A percentile compares a stretch with the other conserved stretches of the same genome.
These are phyloP conservation scores for Phlegmacium glaucopus DNA, from an alignment of 768 basidiomycete species.

Conservation along the genomic window DNA sequence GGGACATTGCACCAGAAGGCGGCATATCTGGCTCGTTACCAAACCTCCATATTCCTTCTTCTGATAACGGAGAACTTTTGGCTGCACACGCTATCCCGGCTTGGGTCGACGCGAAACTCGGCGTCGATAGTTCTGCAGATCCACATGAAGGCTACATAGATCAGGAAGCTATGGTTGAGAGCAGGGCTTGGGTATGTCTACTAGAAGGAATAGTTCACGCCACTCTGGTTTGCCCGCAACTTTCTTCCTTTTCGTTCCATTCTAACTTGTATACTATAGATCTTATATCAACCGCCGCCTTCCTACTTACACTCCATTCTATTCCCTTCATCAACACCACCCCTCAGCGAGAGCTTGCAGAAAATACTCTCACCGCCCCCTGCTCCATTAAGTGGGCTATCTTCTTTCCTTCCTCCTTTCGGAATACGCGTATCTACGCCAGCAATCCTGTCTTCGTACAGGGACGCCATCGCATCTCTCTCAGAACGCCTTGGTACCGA, in stretches of 20 bases:
- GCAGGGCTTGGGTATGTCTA: constrained; percentile 78
- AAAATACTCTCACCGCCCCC: constrained; percentile 62
- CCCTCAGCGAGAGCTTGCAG: constrained; percentile 34
- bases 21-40: constrained; percentile 68
- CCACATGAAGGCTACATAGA: constrained; percentile 68
- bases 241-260: constrained; percentile 1
- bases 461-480: constrained; percentile 68
- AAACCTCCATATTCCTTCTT: constrained; percentile 56
- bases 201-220: constrained; percentile 77
- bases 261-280: constrained; percentile 28
- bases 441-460: constrained; percentile 55
- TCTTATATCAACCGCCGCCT: constrained; percentile 44
- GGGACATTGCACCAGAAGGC: constrained; percentile 68
- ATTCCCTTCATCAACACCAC: constrained; percentile 28
- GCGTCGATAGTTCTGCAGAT: constrained; percentile 32
- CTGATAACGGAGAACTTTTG: constrained; percentile 47
- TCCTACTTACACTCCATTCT: constrained; percentile 42
- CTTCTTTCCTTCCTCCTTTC: constrained; percentile 56
- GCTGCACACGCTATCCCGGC: constrained; percentile 65
- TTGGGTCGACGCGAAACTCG: constrained; percentile 64
- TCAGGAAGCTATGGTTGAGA: constrained; percentile 61
- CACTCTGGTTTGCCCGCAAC: constrained; percentile 50
- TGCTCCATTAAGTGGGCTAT: constrained; percentile 67
- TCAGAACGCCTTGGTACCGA: constrained; percentile 74
- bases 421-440: constrained; percentile 53